phyloP scores from a whole-genome alignment of 192 early-diverging fungal genomes.

The Linnemannia zychae region DNA sequence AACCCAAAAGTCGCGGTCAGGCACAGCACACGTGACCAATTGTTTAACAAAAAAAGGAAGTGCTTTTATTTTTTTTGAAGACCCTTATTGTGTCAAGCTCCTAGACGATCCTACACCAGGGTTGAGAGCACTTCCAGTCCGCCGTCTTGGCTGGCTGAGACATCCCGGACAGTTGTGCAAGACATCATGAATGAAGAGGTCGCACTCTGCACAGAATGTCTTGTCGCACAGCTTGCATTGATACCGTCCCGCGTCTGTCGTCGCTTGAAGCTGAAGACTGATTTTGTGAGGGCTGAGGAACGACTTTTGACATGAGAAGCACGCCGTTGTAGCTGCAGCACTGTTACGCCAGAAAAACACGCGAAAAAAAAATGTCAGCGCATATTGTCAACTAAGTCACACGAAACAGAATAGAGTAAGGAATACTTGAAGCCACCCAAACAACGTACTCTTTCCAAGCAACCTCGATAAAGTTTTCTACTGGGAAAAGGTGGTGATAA shows the following conservation, averaged over 20 bases:
- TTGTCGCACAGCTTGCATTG: constrained; percentile 83
- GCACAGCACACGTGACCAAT: neutral
- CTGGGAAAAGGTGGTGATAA: constrained; percentile 96
- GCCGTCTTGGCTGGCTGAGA: constrained; percentile 52
- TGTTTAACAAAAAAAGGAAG: neutral
- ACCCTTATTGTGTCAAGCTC: neutral
- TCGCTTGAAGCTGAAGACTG: constrained; percentile 30
- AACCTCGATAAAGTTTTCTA: constrained; percentile 85
- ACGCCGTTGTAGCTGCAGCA: constrained; percentile 49
- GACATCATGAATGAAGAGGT: constrained; percentile 93
- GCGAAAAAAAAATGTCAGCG: neutral
- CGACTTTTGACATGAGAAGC: constrained; percentile 63
- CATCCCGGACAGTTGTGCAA: constrained; percentile 92
- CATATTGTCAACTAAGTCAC: neutral
- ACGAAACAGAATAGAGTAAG: neutral
- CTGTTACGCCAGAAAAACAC: constrained; percentile 48
- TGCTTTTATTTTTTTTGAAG: neutral
- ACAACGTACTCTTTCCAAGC: constrained; percentile 59
- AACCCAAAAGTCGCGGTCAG: neutral
- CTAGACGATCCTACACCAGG: neutral
- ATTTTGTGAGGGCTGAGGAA: constrained; percentile 52
- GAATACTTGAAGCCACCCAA: neutral
- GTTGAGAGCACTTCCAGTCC: constrained; percentile 1
- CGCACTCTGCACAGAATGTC: constrained; percentile 92
- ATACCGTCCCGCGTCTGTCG: constrained; percentile 67